Percentiles rank a stretch among this genome's conserved stretches.
These are phyloP conservation scores for Cyclocybe aegerita DNA, from an alignment of 768 basidiomycete species.

Conservation along the genomic window DNA sequence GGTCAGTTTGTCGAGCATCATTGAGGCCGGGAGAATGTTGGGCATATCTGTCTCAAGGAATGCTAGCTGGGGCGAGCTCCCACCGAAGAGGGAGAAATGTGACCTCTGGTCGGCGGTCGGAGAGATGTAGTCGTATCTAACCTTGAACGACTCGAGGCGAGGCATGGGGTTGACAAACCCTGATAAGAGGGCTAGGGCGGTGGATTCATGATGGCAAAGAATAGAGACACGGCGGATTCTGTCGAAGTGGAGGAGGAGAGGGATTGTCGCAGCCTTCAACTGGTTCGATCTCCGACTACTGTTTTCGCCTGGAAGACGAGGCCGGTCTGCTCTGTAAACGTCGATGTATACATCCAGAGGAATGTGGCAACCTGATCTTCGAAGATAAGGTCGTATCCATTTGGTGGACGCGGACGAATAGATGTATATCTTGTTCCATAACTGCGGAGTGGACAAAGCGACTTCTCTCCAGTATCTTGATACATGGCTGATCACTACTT, in stretches of 20 bases:
- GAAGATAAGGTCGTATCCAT: constrained; percentile 24
- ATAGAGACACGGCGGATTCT: constrained; percentile 2
- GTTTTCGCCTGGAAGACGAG: background rate
- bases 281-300: background rate
- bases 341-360: constrained; percentile 31
- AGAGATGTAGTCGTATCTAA: constrained; percentile 12
- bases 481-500: constrained; percentile 42
- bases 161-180: constrained; percentile 14
- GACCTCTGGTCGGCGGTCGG: background rate
- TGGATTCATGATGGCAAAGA: background rate
- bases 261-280: background rate
- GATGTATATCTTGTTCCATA: constrained; percentile 40
- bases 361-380: constrained; percentile 24
- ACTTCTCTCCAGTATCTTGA: constrained; percentile 39
- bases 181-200: constrained; percentile 1
- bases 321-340: constrained; percentile 25
- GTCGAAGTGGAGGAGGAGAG: background rate
- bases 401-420: constrained; percentile 24
- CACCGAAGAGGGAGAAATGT: constrained; percentile 13
- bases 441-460: constrained; percentile 30
- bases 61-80: constrained; percentile 20
- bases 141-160: constrained; percentile 23
- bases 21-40: constrained; percentile 19
- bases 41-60: constrained; percentile 27
- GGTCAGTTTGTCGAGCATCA: constrained; percentile 25